phyloP scores from a whole-genome alignment of 2,329 filamentous ascomycete genomes.

The Diplodia intermedia region DNA sequence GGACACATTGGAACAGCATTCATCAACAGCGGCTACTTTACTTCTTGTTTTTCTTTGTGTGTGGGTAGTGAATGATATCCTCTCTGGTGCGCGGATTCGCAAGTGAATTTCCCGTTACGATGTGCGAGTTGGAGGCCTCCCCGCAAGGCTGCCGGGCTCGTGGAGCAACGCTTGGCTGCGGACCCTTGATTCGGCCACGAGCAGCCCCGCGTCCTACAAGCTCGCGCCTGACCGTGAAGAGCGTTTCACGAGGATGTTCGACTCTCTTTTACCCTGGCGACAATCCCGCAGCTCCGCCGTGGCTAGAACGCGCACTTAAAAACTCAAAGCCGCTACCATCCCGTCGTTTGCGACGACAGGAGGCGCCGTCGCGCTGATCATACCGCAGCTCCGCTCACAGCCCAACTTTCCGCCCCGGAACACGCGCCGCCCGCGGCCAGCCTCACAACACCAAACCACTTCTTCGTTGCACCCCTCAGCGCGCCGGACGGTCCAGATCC shows the following conservation, averaged over 20 bases:
- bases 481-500: background rate
- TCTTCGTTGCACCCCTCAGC: constrained; percentile 1
- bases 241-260: background rate
- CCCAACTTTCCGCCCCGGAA: constrained; percentile 16
- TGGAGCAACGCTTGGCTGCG: background rate
- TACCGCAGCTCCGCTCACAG: constrained; percentile 11
- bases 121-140: background rate
- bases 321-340: background rate
- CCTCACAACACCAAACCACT: constrained; percentile 5
- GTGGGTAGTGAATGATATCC: constrained; percentile 30
- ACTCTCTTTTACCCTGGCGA: background rate
- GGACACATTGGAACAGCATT: constrained; percentile 24
- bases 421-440: constrained; percentile 4
- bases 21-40: constrained; percentile 25
- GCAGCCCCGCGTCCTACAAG: background rate
- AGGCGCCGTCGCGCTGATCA: constrained; percentile 14
- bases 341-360: constrained; percentile 15
- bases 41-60: constrained; percentile 22
- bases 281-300: background rate
- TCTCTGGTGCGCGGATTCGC: constrained; percentile 7
- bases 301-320: background rate
- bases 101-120: constrained; percentile 19
- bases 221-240: background rate
- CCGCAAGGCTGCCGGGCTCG: constrained; percentile 19
- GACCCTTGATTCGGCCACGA: constrained; percentile 17